These are phyloP conservation scores for Xylaria digitata DNA, from an alignment of 2,329 filamentous ascomycete species.

Conservation along the genomic window DNA sequence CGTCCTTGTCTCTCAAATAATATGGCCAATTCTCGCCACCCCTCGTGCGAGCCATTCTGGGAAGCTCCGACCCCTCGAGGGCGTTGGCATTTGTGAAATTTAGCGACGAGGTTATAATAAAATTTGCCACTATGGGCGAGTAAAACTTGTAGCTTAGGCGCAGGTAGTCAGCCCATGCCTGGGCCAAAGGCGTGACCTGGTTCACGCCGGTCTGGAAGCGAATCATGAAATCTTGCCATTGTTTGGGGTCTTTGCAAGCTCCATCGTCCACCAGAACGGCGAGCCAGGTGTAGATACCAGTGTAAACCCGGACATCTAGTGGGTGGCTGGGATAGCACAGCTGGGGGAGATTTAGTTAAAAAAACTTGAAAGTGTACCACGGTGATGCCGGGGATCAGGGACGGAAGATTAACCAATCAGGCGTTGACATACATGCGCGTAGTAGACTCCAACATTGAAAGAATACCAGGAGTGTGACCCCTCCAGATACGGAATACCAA, in stretches of 20 bases:
- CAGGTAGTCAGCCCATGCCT: constrained; percentile 43
- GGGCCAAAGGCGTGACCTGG: constrained; percentile 40
- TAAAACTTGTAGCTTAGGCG: constrained; percentile 42
- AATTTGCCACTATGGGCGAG: constrained; percentile 45
- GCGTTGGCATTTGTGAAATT: constrained; percentile 48
- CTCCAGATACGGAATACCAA: constrained; percentile 31
- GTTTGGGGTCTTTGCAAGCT: constrained; percentile 35
- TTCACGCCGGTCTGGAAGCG: constrained; percentile 40
- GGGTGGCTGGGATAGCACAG: constrained; percentile 36
- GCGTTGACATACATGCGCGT: constrained; percentile 26
- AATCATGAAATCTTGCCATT: constrained; percentile 44
- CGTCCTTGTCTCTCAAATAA: constrained; percentile 47
- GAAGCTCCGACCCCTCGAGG: constrained; percentile 43
- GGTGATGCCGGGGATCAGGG: background rate
- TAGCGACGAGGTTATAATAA: constrained; percentile 47
- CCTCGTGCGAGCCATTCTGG: constrained; percentile 36
- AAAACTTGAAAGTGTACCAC: background rate
- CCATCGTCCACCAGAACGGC: constrained; percentile 49
- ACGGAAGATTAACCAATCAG: background rate
- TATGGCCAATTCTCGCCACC: constrained; percentile 45
- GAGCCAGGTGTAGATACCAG: constrained; percentile 50
- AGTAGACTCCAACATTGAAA: constrained; percentile 33
- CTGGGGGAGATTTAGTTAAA: constrained; percentile 14
- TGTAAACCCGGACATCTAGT: constrained; percentile 47
- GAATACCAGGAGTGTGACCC: constrained; percentile 33